Conservation (phyloP, 805 yeast genomes). For the Cyberlindnera saturnus region DNA sequence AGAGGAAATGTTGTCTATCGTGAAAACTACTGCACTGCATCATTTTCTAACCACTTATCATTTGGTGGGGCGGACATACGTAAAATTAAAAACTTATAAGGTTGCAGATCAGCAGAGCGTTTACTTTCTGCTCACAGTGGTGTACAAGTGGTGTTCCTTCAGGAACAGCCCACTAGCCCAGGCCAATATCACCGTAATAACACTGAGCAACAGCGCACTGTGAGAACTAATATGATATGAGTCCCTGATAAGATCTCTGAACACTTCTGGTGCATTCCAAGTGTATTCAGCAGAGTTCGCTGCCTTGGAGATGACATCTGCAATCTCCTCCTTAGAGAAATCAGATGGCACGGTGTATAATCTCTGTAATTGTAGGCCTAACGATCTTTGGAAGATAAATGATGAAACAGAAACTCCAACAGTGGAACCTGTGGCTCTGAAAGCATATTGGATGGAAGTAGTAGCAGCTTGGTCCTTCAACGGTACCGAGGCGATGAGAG, state of each 20-base stretch:
- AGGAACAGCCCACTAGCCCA: constrained; percentile 37
- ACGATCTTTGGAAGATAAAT: constrained; percentile 53
- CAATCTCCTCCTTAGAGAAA: no score
- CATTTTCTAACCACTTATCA: no score
- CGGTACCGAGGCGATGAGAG: constrained; percentile 73
- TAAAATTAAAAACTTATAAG: no score
- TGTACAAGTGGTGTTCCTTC: constrained; percentile 51
- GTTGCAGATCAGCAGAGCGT: no score
- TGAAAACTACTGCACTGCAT: no score
- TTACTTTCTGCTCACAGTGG: constrained; percentile 34
- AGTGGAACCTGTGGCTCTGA: constrained; percentile 79
- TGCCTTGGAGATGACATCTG: no score
- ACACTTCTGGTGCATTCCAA: constrained; percentile 38
- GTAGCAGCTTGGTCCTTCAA: constrained; percentile 70
- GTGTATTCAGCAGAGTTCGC: constrained; percentile 47
- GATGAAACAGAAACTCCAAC: constrained; percentile 72
- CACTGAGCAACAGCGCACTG: constrained; percentile 42
- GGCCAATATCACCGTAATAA: constrained; percentile 36
- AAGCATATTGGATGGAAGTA: constrained; percentile 85
- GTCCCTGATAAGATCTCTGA: constrained; percentile 32
- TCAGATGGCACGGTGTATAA: constrained; percentile 13
- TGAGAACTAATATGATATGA: constrained; percentile 45
- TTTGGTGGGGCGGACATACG: no score
- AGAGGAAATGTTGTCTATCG: no score
- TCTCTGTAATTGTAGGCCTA: constrained; percentile 27